Conservation (phyloP, 768 basidiomycete species). For the Jaapia argillacea region DNA sequence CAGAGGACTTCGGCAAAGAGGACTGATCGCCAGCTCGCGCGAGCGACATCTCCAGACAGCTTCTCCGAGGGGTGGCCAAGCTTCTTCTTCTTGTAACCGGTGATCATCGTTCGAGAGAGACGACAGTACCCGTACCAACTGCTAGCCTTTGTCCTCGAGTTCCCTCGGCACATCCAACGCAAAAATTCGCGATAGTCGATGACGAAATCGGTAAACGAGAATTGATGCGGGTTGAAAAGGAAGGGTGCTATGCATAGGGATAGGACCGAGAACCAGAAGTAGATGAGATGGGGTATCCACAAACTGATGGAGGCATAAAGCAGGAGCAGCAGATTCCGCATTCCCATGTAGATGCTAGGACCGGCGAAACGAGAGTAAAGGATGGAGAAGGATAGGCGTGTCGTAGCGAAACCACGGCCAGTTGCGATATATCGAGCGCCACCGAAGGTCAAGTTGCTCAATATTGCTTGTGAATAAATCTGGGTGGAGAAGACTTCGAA, state of each 20-base stretch:
- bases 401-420: constrained; percentile 97
- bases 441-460: constrained; percentile 95
- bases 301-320: constrained; percentile 87
- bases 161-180: constrained; percentile 99
- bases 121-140: constrained; percentile 99
- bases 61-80: constrained; percentile 98
- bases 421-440: constrained; percentile 99
- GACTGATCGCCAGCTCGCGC: constrained; percentile 80
- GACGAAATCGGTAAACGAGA: constrained; percentile 93
- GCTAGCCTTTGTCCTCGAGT: constrained; percentile 92
- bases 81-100: constrained; percentile 99
- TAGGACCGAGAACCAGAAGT: constrained; percentile 97
- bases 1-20: constrained; percentile 76
- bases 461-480: constrained; percentile 94
- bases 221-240: constrained; percentile 99
- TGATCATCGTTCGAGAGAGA: constrained; percentile 93
- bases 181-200: constrained; percentile 98
- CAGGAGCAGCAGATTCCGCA: constrained; percentile 85
- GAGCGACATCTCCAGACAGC: constrained; percentile 86
- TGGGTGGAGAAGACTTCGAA: constrained; percentile 99
- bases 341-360: constrained; percentile 98
- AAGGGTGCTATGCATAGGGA: constrained; percentile 96
- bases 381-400: constrained; percentile 90
- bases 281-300: constrained; percentile 92
- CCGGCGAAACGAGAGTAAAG: constrained; percentile 98